Base-by-base conservation (phyloP, 306 rosid species). In the Dalbergia oliveri region DNA sequence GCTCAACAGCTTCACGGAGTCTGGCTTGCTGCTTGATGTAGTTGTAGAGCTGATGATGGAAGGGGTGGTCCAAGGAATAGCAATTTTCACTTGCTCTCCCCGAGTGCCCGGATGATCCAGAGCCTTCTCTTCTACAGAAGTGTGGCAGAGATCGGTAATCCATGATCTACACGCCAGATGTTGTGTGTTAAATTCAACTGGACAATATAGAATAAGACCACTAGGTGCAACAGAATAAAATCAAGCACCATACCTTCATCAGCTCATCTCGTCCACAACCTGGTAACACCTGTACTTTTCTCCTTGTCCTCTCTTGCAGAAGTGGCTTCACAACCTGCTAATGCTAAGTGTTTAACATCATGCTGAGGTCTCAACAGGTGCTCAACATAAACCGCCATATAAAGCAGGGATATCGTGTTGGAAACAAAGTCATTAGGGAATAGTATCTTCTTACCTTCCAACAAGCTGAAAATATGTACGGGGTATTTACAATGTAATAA, bases 321-420 rank as follows among this genome's bases (percentile, higher is more conserved):
- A 95, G 98, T 66, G 99, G 99, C 88, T 93, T 93, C 84, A 95
- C 98, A 77, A 91, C 99, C 99, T 93, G 91, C 50, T 57, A 79
- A 84, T 53, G 75, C 66, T 4, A 63, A 68, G 54, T 37, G 77
- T 53, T 69, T 80, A 80, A 79, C 56, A 78, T 31, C 60, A 70
- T 51, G 73, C 80, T 47, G 51, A 80, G 63, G 49, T 34, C 59
- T 69, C 57, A 73, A 83, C 58, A 59, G 50, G 62, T 59, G 75
- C 51, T 78, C 66, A 66, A 73, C 75, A 47, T 15, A 47, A 47
- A 45, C 14, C 3, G 33, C 58, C 41, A 47, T 57, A 72, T 66
- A 44, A 54, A 71, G 74, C 76, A 63, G 61, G 53, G 58, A 54
- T 65, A 64, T 57, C 66, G 66, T 19, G 54, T n/a, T 23, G 82